A percentile compares a stretch with the other conserved stretches of the same genome.
These are phyloP conservation scores for Platanthera zijinensis DNA, from an alignment of 106 monocot genomes.

Conservation along the genomic window DNA sequence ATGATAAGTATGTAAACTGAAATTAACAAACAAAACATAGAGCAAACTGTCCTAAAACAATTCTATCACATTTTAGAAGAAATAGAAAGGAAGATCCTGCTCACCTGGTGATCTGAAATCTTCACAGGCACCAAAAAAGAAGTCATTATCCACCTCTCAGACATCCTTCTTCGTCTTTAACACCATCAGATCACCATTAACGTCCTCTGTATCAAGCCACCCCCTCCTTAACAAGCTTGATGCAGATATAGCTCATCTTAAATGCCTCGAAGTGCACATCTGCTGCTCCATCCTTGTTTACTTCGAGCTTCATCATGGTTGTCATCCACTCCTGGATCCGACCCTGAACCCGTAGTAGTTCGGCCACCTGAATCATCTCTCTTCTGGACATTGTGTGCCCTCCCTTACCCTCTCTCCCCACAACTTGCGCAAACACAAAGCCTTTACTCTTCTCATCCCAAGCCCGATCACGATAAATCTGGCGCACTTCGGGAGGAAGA, in stretches of 20 bases:
- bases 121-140: conserved; percentile 70
- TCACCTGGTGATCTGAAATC: no score
- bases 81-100: no score
- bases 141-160: conserved; percentile 88
- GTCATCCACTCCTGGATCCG: conserved; percentile 86
- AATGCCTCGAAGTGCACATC: conserved; percentile 97
- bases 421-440: conserved; percentile 77
- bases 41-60: no score
- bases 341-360: conserved; percentile 73
- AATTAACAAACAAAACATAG: no score
- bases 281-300: conserved; percentile 55
- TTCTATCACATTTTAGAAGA: no score
- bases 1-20: no score
- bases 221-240: conserved; percentile 75
- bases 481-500: no score
- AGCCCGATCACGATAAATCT: conserved; percentile 70
- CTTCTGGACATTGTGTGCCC: conserved; percentile 66
- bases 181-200: conserved; percentile 53
- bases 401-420: conserved; percentile 44
- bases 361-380: conserved; percentile 69
- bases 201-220: conserved; percentile 48
- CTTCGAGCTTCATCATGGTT: conserved; percentile 68
- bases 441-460: conserved; percentile 70
- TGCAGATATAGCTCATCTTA: conserved; percentile 86
- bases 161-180: conserved; percentile 81